These are phyloP conservation scores for Collybia nuda DNA, from an alignment of 768 basidiomycete genomes.

Conservation along the genomic window DNA sequence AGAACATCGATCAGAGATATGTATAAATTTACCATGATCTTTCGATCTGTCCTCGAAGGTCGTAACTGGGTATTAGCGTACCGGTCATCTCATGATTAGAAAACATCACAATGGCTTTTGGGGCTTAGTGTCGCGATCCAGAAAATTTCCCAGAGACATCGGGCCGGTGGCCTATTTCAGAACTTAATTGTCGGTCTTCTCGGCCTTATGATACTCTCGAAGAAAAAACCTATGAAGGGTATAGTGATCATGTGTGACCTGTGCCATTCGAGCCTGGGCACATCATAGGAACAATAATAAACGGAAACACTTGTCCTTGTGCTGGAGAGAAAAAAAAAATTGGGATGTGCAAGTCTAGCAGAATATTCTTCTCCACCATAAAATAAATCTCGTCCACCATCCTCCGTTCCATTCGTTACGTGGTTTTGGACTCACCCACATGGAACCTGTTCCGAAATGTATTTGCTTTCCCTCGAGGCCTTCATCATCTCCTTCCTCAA, in stretches of 20 bases:
- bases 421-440: conserved; percentile 69
- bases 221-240: neutral
- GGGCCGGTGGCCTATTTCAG: too few relatives aligned
- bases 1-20: too few relatives aligned
- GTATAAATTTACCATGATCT: too few relatives aligned
- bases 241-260: neutral
- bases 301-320: conserved; percentile 17
- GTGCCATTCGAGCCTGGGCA: neutral
- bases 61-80: too few relatives aligned
- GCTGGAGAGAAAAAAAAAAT: conserved; percentile 1
- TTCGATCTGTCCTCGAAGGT: too few relatives aligned
- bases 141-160: too few relatives aligned
- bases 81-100: too few relatives aligned
- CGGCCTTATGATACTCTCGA: too few relatives aligned
- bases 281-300: conserved; percentile 6
- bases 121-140: too few relatives aligned
- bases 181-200: too few relatives aligned
- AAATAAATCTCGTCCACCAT: conserved; percentile 66
- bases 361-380: conserved; percentile 81
- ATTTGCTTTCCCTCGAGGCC: conserved; percentile 55
- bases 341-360: conserved; percentile 43
- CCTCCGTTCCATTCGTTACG: conserved; percentile 72
- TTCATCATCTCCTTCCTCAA: conserved; percentile 70
- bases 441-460: conserved; percentile 77
- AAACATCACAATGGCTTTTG: too few relatives aligned